Conservation (phyloP, 1,284 basidiomycete species). For the Hemileia vastatrix region DNA sequence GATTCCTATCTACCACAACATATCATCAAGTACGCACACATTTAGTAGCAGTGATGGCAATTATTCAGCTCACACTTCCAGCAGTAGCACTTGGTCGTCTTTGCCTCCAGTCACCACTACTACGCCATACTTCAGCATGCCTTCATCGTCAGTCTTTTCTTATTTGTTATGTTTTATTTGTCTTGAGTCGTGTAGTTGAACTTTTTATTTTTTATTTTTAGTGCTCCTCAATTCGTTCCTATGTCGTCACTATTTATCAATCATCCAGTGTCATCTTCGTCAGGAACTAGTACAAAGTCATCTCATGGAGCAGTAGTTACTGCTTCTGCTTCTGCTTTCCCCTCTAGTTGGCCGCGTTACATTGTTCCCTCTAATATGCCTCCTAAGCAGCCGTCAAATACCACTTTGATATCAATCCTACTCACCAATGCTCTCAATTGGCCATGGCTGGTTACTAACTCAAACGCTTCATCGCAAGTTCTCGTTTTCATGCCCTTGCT, state of each 20-base stretch:
- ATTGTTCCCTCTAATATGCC: slow-evolving; percentile 9
- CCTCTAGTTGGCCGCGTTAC: slow-evolving; percentile 14
- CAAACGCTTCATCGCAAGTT: slow-evolving; percentile 32
- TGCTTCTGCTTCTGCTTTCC: neutral
- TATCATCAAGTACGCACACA: no score
- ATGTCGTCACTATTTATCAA: slow-evolving; percentile 6
- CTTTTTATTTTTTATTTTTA: neutral
- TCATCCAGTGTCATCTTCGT: neutral
- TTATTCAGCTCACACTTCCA: no score
- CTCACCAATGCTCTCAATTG: slow-evolving; percentile 29
- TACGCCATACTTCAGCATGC: no score
- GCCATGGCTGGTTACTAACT: slow-evolving; percentile 31
- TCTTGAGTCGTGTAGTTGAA: no score
- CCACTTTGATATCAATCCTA: slow-evolving; percentile 30
- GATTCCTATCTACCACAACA: no score
- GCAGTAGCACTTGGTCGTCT: no score
- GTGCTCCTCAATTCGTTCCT: slow-evolving; percentile 10
- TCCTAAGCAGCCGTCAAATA: slow-evolving; percentile 2
- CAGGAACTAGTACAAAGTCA: neutral
- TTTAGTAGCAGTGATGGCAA: no score
- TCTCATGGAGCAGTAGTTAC: neutral
- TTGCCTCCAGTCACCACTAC: no score
- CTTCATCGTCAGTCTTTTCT: no score
- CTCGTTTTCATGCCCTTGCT: slow-evolving; percentile 31
- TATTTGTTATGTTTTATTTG: no score